These are phyloP conservation scores for Colletotrichum karsti DNA, from an alignment of 2,329 filamentous ascomycete species.

Conservation along the genomic window DNA sequence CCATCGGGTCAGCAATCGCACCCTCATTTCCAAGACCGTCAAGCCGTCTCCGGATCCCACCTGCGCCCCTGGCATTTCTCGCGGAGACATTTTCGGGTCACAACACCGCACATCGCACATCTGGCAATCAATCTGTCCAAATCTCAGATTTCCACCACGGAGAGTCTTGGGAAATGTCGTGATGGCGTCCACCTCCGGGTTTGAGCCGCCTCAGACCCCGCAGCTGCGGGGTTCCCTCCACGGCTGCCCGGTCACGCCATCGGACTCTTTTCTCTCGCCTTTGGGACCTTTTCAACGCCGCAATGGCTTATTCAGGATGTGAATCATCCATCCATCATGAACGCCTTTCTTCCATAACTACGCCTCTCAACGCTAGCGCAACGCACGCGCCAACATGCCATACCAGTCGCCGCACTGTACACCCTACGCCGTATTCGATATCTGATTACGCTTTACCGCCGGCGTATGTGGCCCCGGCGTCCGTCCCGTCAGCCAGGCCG, in stretches of 20 bases:
- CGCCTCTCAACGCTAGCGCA: background rate
- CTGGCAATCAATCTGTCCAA: background rate
- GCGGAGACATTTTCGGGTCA: background rate
- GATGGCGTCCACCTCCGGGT: slow-evolving; percentile 12
- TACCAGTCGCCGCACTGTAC: background rate
- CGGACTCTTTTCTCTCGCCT: slow-evolving; percentile 7
- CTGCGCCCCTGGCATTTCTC: background rate
- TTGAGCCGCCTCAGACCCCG: slow-evolving; percentile 23
- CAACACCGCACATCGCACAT: background rate
- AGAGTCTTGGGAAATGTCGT: slow-evolving; percentile 8
- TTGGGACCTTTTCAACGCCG: background rate
- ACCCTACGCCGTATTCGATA: background rate
- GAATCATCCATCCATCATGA: background rate
- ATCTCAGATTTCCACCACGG: slow-evolving; percentile 9
- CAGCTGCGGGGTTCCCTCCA: slow-evolving; percentile 17
- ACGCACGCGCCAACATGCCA: background rate
- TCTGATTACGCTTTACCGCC: slow-evolving; percentile 11
- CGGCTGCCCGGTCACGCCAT: slow-evolving; percentile 27
- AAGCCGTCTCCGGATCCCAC: background rate
- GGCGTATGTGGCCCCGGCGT: slow-evolving; percentile 13
- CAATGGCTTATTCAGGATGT: background rate
- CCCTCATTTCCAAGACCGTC: background rate
- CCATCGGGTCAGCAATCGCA: background rate
- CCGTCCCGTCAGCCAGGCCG: slow-evolving; percentile 20
- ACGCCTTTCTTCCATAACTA: background rate